Evolutionary conservation across 1,284 basidiomycete species (phyloP).

Genomic region (Apiotrichum porosum): DNA sequence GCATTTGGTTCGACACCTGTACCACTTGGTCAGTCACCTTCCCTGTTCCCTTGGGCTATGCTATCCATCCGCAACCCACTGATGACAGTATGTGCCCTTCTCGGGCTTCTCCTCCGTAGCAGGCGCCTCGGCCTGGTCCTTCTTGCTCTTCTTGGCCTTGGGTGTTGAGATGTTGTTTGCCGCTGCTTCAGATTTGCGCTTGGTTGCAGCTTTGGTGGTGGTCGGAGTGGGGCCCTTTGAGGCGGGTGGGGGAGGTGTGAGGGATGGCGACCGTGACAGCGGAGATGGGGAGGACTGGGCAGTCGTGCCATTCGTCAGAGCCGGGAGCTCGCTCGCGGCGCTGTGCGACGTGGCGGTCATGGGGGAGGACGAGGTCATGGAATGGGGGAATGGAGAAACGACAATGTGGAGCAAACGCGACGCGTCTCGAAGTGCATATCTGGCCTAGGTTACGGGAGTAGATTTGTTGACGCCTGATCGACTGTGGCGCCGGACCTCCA

Average conservation of each 20-base stretch:
- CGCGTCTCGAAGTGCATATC: constrained; percentile 1
- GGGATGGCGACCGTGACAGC: neutral
- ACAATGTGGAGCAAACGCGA: constrained; percentile 2
- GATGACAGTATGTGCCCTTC: constrained; percentile 31
- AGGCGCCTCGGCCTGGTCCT: neutral
- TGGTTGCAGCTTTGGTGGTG: neutral
- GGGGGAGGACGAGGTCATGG: constrained; percentile 4
- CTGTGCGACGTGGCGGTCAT: constrained; percentile 1
- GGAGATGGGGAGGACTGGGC: constrained; percentile 1
- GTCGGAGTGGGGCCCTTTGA: neutral
- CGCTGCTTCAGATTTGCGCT: constrained; percentile 5
- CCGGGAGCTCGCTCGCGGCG: constrained; percentile 5
- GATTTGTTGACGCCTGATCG: constrained; percentile 2
- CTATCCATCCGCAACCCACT: constrained; percentile 15
- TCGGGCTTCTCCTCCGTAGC: constrained; percentile 6
- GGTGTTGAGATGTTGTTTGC: neutral
- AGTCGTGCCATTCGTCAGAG: constrained; percentile 4
- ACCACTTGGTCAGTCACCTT: neutral
- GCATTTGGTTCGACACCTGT: constrained; percentile 11
- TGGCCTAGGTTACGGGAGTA: too few species aligned
- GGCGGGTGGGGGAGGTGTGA: neutral
- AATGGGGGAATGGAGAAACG: neutral
- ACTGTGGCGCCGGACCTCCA: constrained; percentile 8
- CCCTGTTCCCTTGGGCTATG: too few species aligned
- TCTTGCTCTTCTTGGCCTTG: constrained; percentile 6